Base-by-base conservation (phyloP, 129 eudicot genomes). In the Tanacetum coccineum region DNA sequence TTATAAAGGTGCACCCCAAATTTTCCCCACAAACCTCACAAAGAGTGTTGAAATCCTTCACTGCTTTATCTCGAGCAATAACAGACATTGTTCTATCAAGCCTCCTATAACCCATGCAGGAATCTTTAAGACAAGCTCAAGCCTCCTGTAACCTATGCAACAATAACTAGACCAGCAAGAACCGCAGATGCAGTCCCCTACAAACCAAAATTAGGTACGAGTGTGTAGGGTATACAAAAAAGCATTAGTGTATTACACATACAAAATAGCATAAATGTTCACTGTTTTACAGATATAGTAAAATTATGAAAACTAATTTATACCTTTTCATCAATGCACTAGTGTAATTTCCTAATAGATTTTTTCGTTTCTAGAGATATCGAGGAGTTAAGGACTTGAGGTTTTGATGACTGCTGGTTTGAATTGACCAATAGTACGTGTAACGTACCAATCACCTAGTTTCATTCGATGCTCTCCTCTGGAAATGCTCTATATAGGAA, bases 71-170 rank as follows among this genome's bases (percentile, higher is more conserved):
- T n/a, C n/a, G n/a, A n/a, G n/a, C n/a, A n/a, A n/a, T n/a, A n/a
- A n/a, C n/a, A n/a, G n/a, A n/a, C n/a, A n/a, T 91, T 7, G 96
- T 91, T 12, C 97, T 96, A 74, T 91, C 97, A 71, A 91, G 89
- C 52, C 97, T 78, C 68, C 97, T 76, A 68, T 85, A 87, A 64
- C 85, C 80, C 46, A 87, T 85, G 45, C 90, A 67, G 52, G 90
- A 79, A 74, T 69, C 78, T 80, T 87, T 85, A 50, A 91, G 78
- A 71, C 86, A 77, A 74, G 74, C 80, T 80, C 87, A 96, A 77
- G 87, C 85, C 79, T n/a, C n/a, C n/a, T n/a, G n/a, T n/a, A n/a
- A n/a, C n/a, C n/a, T n/a, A n/a, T n/a, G n/a, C n/a, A n/a, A n/a
- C n/a, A n/a, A n/a, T n/a, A n/a, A n/a, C n/a, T n/a, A n/a, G n/a